Percentiles rank a stretch among this genome's conserved stretches.
These are phyloP conservation scores for Diospyros kaki DNA, from an alignment of 148 eudicot species.

Conservation along the genomic window DNA sequence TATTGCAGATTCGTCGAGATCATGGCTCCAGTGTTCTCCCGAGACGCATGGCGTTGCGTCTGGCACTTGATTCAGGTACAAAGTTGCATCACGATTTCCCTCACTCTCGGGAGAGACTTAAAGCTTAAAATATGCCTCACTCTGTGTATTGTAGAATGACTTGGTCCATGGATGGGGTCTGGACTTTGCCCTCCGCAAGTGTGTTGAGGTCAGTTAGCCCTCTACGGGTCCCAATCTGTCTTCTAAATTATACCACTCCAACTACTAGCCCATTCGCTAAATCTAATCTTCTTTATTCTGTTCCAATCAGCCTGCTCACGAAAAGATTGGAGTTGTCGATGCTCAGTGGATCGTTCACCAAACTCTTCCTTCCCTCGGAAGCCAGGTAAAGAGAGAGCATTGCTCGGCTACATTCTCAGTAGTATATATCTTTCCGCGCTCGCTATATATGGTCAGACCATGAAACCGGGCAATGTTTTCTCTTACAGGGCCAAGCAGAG, in stretches of 20 bases:
- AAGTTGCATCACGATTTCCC: background rate
- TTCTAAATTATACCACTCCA: background rate
- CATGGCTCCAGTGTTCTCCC: constrained; percentile 97
- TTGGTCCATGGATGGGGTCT: constrained; percentile 99
- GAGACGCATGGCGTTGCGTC: constrained; percentile 87
- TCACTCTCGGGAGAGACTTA: background rate
- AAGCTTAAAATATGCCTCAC: background rate
- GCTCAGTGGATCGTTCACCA: constrained; percentile 87
- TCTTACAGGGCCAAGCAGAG: constrained; percentile 32
- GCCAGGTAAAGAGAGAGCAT: constrained; percentile 46
- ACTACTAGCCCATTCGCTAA: too few species aligned
- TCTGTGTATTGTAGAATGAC: constrained; percentile 62
- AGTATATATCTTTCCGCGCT: background rate
- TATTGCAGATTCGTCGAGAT: constrained; percentile 76
- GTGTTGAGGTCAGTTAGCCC: constrained; percentile 62
- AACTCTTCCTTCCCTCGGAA: constrained; percentile 66
- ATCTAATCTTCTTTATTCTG: constrained; percentile 6
- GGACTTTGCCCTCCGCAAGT: constrained; percentile 72
- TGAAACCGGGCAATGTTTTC: background rate
- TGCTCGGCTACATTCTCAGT: background rate
- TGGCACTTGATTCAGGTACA: constrained; percentile 93
- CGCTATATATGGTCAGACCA: background rate
- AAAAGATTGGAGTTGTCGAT: constrained; percentile 91
- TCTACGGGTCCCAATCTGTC: background rate
- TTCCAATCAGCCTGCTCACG: constrained; percentile 64